These are phyloP conservation scores for Suhomyces bribrorum DNA, from an alignment of 1,139 yeast genomes.

Conservation along the genomic window DNA sequence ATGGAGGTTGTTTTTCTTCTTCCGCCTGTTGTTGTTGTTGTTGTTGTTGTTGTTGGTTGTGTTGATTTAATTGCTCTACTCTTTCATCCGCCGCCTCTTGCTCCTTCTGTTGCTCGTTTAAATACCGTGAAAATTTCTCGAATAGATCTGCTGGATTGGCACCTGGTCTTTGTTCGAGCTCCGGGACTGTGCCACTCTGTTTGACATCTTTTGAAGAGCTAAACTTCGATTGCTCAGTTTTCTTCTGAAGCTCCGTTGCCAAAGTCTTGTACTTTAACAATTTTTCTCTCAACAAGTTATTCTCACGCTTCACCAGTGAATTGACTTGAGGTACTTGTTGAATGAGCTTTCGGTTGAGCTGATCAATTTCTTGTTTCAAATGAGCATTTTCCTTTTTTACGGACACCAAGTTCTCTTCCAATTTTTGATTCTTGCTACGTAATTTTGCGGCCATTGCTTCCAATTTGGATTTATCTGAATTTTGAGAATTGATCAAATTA, in stretches of 20 bases:
- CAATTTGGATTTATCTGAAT: not conserved
- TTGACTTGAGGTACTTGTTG: slow-evolving; percentile 18
- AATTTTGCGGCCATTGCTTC: slow-evolving; percentile 1
- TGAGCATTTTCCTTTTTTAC: slow-evolving; percentile 7
- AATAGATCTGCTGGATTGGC: not conserved
- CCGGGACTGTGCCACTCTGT: not conserved
- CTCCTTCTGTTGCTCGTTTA: not conserved
- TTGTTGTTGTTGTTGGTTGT: not conserved
- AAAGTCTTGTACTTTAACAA: slow-evolving; percentile 36
- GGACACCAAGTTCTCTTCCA: slow-evolving; percentile 2
- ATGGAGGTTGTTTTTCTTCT: not conserved
- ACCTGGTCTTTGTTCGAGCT: not conserved
- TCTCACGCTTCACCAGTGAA: slow-evolving; percentile 27
- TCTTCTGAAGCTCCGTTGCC: slow-evolving; percentile 22
- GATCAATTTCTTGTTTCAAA: slow-evolving; percentile 14
- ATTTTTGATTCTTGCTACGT: slow-evolving; percentile 3
- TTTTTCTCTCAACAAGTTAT: slow-evolving; percentile 33
- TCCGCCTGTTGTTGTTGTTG: not conserved
- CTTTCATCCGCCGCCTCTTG: too few relatives aligned
- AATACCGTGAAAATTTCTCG: not conserved
- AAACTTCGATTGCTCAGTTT: slow-evolving; percentile 8
- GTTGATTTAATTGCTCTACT: not conserved
- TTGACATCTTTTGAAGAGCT: not conserved
- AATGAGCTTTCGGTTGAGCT: slow-evolving; percentile 13
- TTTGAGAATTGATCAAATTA: slow-evolving; percentile 3